A percentile compares a stretch with the other conserved stretches of the same genome.
These are phyloP conservation scores for Epichloe glyceriae DNA, from an alignment of 2,329 filamentous ascomycete species.

Conservation along the genomic window DNA sequence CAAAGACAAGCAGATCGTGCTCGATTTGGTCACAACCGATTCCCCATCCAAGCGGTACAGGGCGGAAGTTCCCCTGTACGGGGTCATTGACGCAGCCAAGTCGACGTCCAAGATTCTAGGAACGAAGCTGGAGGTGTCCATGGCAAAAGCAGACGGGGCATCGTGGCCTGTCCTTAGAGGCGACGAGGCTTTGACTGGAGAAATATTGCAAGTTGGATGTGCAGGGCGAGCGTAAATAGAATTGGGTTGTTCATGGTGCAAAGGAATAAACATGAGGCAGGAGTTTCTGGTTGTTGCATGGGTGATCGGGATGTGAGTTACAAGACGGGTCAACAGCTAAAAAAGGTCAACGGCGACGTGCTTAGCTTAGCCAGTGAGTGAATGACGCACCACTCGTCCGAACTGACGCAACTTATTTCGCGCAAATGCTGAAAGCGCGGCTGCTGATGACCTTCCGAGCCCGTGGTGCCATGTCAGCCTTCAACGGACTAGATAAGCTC, in stretches of 20 bases:
- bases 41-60: slow-evolving; percentile 65
- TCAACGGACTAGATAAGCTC: neutral
- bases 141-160: slow-evolving; percentile 58
- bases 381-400: no score
- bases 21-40: slow-evolving; percentile 81
- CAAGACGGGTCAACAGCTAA: neutral
- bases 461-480: no score
- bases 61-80: slow-evolving; percentile 62
- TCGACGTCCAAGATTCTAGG: slow-evolving; percentile 72
- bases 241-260: neutral
- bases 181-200: slow-evolving; percentile 54
- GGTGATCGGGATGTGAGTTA: slow-evolving; percentile 1
- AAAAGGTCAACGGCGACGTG: neutral
- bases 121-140: slow-evolving; percentile 73
- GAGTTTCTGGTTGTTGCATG: slow-evolving; percentile 1
- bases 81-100: slow-evolving; percentile 59
- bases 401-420: neutral
- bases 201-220: slow-evolving; percentile 81
- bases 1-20: slow-evolving; percentile 43
- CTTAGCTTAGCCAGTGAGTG: no score
- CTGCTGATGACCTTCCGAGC: neutral
- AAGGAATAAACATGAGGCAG: neutral
- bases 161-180: slow-evolving; percentile 79
- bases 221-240: slow-evolving; percentile 37
- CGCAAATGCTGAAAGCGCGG: neutral